These are phyloP conservation scores for Carpinus fangiana DNA, from an alignment of 306 rosid genomes.

Conservation along the genomic window DNA sequence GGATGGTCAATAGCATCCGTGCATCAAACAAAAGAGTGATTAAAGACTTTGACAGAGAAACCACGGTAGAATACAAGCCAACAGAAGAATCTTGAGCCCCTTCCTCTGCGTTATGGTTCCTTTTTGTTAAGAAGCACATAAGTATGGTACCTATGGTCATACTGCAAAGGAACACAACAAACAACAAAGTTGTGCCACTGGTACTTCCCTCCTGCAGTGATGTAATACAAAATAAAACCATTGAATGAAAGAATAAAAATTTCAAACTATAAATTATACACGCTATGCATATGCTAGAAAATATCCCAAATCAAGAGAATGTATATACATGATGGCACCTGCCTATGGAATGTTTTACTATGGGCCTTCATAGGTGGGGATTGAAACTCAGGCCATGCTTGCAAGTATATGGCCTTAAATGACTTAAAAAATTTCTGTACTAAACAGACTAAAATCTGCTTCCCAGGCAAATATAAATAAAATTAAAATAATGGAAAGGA, in stretches of 20 bases:
- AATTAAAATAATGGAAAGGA: slow-evolving; percentile 8
- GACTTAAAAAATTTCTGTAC: background rate
- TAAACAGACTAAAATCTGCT: background rate
- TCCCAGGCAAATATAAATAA: background rate
- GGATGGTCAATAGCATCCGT: slow-evolving; percentile 80
- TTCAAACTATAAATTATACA: background rate
- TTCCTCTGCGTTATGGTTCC: slow-evolving; percentile 44
- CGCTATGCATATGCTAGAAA: background rate
- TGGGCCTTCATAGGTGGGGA: background rate
- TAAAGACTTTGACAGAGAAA: slow-evolving; percentile 57
- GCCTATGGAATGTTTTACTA: background rate
- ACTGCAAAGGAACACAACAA: slow-evolving; percentile 69
- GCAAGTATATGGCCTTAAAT: background rate
- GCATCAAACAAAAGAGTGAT: slow-evolving; percentile 54
- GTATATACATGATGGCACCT: background rate
- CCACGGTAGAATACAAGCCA: slow-evolving; percentile 42
- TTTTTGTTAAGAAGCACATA: slow-evolving; percentile 73
- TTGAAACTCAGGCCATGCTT: background rate
- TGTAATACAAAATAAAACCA: slow-evolving; percentile 24
- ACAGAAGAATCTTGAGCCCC: slow-evolving; percentile 38
- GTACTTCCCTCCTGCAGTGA: slow-evolving; percentile 66
- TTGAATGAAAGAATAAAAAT: background rate
- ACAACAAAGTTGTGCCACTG: slow-evolving; percentile 64
- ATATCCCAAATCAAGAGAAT: background rate
- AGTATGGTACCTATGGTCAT: slow-evolving; percentile 75